Evolutionary conservation across 2,329 filamentous ascomycete species (phyloP).

Genomic region (Aspergillus amoenus): DNA sequence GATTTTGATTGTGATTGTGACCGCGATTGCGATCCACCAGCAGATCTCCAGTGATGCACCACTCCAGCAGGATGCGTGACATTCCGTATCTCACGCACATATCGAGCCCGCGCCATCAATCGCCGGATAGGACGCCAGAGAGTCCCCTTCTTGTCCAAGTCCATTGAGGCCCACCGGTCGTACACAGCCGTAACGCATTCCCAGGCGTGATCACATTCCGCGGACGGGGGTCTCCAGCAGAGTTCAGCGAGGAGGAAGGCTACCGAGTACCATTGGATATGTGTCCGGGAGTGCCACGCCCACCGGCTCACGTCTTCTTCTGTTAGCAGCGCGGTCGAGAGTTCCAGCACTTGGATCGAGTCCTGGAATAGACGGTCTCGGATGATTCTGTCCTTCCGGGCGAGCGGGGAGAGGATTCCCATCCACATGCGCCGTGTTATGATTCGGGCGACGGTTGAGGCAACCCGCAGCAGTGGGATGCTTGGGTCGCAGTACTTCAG

Average conservation of each 20-base stretch:
- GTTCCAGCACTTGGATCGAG: constrained; percentile 69
- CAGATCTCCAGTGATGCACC: neutral
- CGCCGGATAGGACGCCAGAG: constrained; percentile 11
- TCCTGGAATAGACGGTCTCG: constrained; percentile 58
- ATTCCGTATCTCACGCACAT: constrained; percentile 11
- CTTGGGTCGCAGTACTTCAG: constrained; percentile 18
- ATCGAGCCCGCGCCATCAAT: constrained; percentile 14
- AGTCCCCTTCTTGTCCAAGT: constrained; percentile 1
- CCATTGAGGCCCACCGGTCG: constrained; percentile 14
- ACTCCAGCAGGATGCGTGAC: neutral
- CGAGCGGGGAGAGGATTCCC: constrained; percentile 13
- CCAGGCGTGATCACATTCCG: constrained; percentile 58
- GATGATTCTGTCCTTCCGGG: neutral
- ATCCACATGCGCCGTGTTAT: constrained; percentile 21
- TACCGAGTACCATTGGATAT: constrained; percentile 63
- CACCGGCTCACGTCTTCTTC: constrained; percentile 59
- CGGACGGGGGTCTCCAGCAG: constrained; percentile 56
- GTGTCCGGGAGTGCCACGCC: constrained; percentile 62
- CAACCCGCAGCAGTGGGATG: constrained; percentile 11
- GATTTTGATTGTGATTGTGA: too few species aligned
- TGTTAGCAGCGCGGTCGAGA: constrained; percentile 62
- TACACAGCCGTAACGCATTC: constrained; percentile 48
- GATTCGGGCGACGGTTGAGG: constrained; percentile 15
- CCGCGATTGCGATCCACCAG: neutral
- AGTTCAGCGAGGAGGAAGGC: constrained; percentile 61